Conservation (phyloP, 176 grass and related monocot species). For the Ampelocalamus luodianensis region DNA sequence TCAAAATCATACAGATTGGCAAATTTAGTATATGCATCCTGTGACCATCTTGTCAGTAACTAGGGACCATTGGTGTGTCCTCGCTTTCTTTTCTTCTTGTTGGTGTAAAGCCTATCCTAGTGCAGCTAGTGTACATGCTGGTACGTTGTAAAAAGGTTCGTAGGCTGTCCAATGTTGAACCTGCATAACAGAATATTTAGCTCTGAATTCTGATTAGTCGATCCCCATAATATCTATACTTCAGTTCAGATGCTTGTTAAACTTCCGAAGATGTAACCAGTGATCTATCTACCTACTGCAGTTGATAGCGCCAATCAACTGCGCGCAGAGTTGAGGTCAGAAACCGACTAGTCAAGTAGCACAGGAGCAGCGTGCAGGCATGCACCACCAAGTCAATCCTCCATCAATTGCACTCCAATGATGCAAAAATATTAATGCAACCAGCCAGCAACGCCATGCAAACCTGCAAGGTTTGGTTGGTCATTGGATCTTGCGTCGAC, state of each 20-base stretch:
- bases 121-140: not conserved
- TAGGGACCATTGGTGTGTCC: not conserved
- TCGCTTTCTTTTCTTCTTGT: not conserved
- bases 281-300: not conserved
- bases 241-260: too few species aligned
- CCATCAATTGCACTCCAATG: not conserved
- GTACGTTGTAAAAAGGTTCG: too few species aligned
- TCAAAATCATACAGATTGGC: not conserved
- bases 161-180: not conserved
- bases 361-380: not conserved
- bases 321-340: not conserved
- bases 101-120: not conserved
- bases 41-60: conserved; percentile 12
- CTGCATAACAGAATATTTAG: not conserved
- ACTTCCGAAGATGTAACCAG: not conserved
- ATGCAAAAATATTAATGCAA: not conserved
- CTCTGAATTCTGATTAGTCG: too few species aligned
- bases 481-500: conserved; percentile 12
- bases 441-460: not conserved
- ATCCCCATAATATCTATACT: too few species aligned
- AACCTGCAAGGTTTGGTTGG: not conserved
- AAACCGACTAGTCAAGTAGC: too few species aligned
- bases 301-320: not conserved
- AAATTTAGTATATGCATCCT: not conserved
- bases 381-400: not conserved